These are phyloP conservation scores for Calonectria hawksworthii DNA, from an alignment of 2,329 filamentous ascomycete genomes.

Conservation along the genomic window DNA sequence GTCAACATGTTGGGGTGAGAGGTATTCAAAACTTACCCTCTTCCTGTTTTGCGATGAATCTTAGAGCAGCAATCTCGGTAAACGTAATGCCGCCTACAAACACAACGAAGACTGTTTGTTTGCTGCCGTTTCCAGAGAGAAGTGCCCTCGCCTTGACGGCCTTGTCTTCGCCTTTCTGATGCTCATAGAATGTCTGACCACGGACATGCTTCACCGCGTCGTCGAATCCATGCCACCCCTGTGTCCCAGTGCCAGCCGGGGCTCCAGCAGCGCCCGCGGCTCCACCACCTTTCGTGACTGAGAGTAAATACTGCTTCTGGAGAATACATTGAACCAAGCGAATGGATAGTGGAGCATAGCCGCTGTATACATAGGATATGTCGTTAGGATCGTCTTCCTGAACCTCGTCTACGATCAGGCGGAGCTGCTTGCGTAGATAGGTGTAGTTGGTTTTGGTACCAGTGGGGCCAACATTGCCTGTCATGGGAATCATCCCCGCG, in stretches of 20 bases:
- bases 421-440: constrained; percentile 86
- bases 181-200: constrained; percentile 91
- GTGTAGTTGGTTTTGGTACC: constrained; percentile 91
- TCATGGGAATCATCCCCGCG: constrained; percentile 85
- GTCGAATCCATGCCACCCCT: constrained; percentile 95
- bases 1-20: neutral
- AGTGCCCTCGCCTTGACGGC: constrained; percentile 88
- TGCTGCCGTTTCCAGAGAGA: constrained; percentile 81
- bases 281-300: constrained; percentile 75
- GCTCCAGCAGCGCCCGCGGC: constrained; percentile 47
- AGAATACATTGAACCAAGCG: constrained; percentile 92
- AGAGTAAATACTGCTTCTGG: constrained; percentile 87
- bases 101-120: constrained; percentile 94
- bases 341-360: constrained; percentile 93
- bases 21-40: constrained; percentile 64
- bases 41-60: constrained; percentile 90
- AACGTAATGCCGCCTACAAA: constrained; percentile 98
- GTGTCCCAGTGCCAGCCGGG: constrained; percentile 69
- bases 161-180: constrained; percentile 93
- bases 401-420: constrained; percentile 95
- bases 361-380: constrained; percentile 97
- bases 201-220: constrained; percentile 89
- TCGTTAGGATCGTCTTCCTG: constrained; percentile 96
- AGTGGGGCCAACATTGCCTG: constrained; percentile 65
- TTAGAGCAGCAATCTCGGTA: constrained; percentile 92